These are phyloP conservation scores for Didymella glomerata DNA, from an alignment of 2,329 filamentous ascomycete genomes.

Conservation along the genomic window DNA sequence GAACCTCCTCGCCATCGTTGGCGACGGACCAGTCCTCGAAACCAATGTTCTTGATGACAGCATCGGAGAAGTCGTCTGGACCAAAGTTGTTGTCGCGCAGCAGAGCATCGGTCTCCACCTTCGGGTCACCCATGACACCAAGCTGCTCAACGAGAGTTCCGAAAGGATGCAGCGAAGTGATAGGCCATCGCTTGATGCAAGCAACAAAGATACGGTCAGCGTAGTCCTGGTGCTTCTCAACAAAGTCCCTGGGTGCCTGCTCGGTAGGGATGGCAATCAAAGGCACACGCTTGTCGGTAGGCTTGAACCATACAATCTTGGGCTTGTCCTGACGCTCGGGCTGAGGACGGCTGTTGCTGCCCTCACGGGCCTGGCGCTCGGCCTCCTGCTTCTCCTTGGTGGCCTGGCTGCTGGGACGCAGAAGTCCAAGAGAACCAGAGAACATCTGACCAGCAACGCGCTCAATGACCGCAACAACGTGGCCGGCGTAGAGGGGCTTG, in stretches of 20 bases:
- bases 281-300: conserved; percentile 97
- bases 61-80: conserved; percentile 96
- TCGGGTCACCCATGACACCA: conserved; percentile 95
- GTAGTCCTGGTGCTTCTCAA: conserved; percentile 98
- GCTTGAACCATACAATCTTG: conserved; percentile 99
- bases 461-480: conserved; percentile 96
- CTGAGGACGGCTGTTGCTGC: conserved; percentile 73
- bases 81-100: conserved; percentile 98
- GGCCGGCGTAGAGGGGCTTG: conserved; percentile 95
- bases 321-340: conserved; percentile 94
- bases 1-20: conserved; percentile 78
- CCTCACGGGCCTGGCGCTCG: conserved; percentile 90
- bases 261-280: conserved; percentile 98
- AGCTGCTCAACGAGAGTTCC: conserved; percentile 97
- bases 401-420: conserved; percentile 95
- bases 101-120: conserved; percentile 96
- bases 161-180: conserved; percentile 98
- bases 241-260: conserved; percentile 95
- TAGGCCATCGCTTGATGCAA: conserved; percentile 99
- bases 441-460: conserved; percentile 99
- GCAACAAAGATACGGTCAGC: conserved; percentile 98
- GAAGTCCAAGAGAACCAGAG: conserved; percentile 90
- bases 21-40: conserved; percentile 90
- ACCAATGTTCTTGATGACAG: conserved; percentile 90
- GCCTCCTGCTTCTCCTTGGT: conserved; percentile 99